Conservation (phyloP, 78 protist genomes). For the Dictyostelium firmibasis region DNA sequence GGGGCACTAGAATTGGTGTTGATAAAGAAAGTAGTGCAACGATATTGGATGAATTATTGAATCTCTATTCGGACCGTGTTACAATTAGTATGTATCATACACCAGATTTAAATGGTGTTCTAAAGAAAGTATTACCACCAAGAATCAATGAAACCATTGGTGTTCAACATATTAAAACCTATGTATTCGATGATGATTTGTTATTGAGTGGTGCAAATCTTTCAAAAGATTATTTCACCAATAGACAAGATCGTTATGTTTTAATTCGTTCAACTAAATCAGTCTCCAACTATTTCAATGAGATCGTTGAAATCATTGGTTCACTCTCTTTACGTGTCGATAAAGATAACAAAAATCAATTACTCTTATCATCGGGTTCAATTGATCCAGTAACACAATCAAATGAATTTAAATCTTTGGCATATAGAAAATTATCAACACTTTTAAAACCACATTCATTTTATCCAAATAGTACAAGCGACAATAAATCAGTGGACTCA, state of each 20-base stretch:
- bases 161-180: conserved; percentile 81
- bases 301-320: conserved; percentile 12
- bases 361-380: background rate
- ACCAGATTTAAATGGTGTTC: conserved; percentile 53
- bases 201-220: conserved; percentile 85
- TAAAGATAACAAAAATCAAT: background rate
- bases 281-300: conserved; percentile 9
- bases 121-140: conserved; percentile 44
- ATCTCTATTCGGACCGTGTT: conserved; percentile 17
- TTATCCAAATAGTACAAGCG: background rate
- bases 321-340: background rate
- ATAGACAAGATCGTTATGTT: conserved; percentile 84
- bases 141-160: conserved; percentile 78
- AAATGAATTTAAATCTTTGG: conserved; percentile 5
- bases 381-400: conserved; percentile 33
- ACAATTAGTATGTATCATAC: conserved; percentile 40
- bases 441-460: conserved; percentile 2
- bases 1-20: conserved; percentile 25
- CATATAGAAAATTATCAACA: conserved; percentile 19
- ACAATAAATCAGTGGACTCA: background rate
- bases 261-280: background rate
- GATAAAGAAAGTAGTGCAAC: conserved; percentile 7
- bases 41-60: background rate
- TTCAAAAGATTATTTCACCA: conserved; percentile 74
- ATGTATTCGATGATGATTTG: conserved; percentile 81